Evolutionary conservation across 805 yeast genomes (phyloP).

Genomic region (Wickerhamomyces canadensis): DNA sequence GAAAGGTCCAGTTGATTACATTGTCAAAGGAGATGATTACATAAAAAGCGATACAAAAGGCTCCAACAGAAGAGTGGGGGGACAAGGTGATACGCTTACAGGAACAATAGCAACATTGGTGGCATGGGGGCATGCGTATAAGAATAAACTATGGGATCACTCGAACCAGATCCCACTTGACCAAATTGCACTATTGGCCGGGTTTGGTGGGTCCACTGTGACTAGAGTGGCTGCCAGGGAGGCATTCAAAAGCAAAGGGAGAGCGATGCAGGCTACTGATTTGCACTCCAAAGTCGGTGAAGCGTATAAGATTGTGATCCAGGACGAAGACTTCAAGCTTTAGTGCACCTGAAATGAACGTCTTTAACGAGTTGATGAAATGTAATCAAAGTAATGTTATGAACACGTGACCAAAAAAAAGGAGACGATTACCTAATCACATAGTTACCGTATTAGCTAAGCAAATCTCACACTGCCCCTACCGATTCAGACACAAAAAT

Average conservation of each 20-base stretch:
- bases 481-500: no score
- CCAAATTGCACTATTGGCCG: conserved; percentile 43
- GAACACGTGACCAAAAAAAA: no score
- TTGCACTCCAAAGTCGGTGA: conserved; percentile 62
- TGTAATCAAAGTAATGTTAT: not conserved
- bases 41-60: conserved; percentile 50
- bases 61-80: conserved; percentile 80
- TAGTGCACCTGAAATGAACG: no score
- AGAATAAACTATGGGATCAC: conserved; percentile 52
- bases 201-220: conserved; percentile 64
- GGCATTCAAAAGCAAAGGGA: conserved; percentile 61
- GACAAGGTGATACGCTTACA: conserved; percentile 92
- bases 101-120: conserved; percentile 81
- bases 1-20: conserved; percentile 67
- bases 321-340: conserved; percentile 4
- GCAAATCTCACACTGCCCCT: no score
- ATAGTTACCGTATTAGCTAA: no score
- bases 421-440: no score
- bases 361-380: no score
- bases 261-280: conserved; percentile 85
- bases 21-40: conserved; percentile 43
- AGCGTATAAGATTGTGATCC: conserved; percentile 37
- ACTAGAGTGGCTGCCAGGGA: conserved; percentile 59
- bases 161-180: conserved; percentile 25
- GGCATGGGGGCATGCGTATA: conserved; percentile 73